These are phyloP conservation scores for Erodium trifolium DNA, from an alignment of 441 rosid species.

Conservation along the genomic window DNA sequence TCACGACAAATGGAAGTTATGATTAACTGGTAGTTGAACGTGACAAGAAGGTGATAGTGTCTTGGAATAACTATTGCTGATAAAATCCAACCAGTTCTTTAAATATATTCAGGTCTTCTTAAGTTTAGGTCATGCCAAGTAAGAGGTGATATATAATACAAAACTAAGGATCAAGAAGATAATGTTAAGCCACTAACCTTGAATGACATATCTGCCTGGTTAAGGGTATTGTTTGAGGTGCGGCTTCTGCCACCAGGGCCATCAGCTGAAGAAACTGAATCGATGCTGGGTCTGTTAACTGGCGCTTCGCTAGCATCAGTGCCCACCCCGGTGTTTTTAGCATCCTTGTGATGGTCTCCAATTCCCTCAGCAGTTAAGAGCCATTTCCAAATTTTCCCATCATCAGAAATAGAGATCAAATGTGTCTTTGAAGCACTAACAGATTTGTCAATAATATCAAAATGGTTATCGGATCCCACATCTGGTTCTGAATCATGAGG, in stretches of 20 bases:
- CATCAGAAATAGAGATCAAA: slow-evolving; percentile 81
- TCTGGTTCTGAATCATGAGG: slow-evolving; percentile 32
- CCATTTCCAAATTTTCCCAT: slow-evolving; percentile 96
- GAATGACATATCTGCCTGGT: slow-evolving; percentile 40
- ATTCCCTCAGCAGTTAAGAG: slow-evolving; percentile 74
- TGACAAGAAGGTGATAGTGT: background rate
- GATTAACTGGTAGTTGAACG: background rate
- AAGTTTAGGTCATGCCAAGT: background rate
- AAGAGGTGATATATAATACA: slow-evolving; percentile 1
- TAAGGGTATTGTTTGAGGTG: slow-evolving; percentile 27
- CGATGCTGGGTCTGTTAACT: slow-evolving; percentile 19
- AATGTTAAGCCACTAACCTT: slow-evolving; percentile 46
- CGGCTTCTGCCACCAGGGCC: slow-evolving; percentile 34
- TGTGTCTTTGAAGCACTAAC: slow-evolving; percentile 57
- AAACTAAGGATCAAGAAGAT: slow-evolving; percentile 13
- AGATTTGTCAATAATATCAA: slow-evolving; percentile 72
- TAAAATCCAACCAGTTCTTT: too few species aligned
- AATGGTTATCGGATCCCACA: slow-evolving; percentile 68
- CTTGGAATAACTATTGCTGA: too few species aligned
- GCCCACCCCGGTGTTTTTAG: slow-evolving; percentile 23
- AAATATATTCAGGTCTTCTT: background rate
- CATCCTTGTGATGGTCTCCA: slow-evolving; percentile 39
- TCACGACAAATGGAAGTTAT: background rate
- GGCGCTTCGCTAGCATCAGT: slow-evolving; percentile 28
- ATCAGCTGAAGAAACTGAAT: slow-evolving; percentile 28